Conservation (phyloP, 495 filamentous ascomycete species). For the Astrocystis sublimbata region DNA sequence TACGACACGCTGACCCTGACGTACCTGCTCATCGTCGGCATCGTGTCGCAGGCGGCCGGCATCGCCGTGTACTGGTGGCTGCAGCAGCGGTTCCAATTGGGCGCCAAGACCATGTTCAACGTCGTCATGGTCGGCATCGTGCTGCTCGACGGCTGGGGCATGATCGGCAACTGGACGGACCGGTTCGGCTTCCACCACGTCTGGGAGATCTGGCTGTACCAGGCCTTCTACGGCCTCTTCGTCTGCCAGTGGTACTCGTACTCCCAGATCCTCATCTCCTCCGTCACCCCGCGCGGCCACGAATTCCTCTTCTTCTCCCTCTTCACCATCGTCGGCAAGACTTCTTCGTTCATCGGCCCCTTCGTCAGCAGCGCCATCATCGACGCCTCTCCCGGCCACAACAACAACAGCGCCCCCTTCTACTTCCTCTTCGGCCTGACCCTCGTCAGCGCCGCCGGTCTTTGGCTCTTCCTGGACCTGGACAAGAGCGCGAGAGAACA, state of each 20-base stretch:
- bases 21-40: constrained; percentile 64
- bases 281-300: constrained; percentile 63
- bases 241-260: constrained; percentile 72
- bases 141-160: constrained; percentile 63
- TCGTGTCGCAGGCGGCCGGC: constrained; percentile 61
- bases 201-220: constrained; percentile 67
- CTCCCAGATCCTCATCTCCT: constrained; percentile 67
- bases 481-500: constrained; percentile 62
- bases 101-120: constrained; percentile 67
- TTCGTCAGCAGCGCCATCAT: constrained; percentile 67
- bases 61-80: constrained; percentile 63
- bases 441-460: constrained; percentile 51
- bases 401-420: constrained; percentile 60
- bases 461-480: constrained; percentile 57
- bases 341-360: constrained; percentile 63
- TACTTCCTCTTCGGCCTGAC: constrained; percentile 60
- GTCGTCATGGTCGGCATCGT: constrained; percentile 57
- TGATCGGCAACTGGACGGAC: constrained; percentile 66
- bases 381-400: constrained; percentile 52
- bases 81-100: constrained; percentile 53
- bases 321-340: constrained; percentile 67
- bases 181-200: constrained; percentile 62
- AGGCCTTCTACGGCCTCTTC: constrained; percentile 64
- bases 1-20: constrained; percentile 63
- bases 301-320: constrained; percentile 69